phyloP scores from a whole-genome alignment of 805 yeast genomes.

The Ogataea paraovalis region DNA sequence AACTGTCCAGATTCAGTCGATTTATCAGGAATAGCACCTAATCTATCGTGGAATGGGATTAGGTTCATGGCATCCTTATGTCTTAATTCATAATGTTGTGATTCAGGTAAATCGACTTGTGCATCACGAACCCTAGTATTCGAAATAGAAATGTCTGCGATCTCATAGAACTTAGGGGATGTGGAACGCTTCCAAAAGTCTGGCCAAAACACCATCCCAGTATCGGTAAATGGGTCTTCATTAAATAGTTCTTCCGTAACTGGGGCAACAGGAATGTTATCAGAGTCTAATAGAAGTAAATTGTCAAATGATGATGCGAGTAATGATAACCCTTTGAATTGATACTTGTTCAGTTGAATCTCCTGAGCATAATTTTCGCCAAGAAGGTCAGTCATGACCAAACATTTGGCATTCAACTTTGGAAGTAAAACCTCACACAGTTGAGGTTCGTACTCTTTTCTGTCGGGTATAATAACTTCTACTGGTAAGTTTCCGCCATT shows the following conservation, averaged over 20 bases:
- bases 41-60: slow-evolving; percentile 54
- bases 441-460: slow-evolving; percentile 34
- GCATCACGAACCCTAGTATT: slow-evolving; percentile 34
- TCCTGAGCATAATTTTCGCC: slow-evolving; percentile 27
- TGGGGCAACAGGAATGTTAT: slow-evolving; percentile 46
- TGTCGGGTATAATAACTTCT: slow-evolving; percentile 37
- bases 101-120: slow-evolving; percentile 20
- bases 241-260: slow-evolving; percentile 48
- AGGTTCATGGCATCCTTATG: slow-evolving; percentile 14
- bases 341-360: slow-evolving; percentile 30
- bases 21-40: slow-evolving; percentile 57
- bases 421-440: slow-evolving; percentile 40
- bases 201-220: slow-evolving; percentile 60
- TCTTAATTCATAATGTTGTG: slow-evolving; percentile 14
- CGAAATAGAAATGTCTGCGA: slow-evolving; percentile 41
- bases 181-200: slow-evolving; percentile 67
- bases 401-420: slow-evolving; percentile 37
- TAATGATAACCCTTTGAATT: slow-evolving; percentile 36
- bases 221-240: slow-evolving; percentile 39
- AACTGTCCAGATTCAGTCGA: slow-evolving; percentile 66
- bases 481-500: slow-evolving; percentile 46
- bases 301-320: slow-evolving; percentile 45
- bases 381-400: slow-evolving; percentile 35
- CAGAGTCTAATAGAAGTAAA: slow-evolving; percentile 42
- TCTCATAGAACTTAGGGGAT: slow-evolving; percentile 52